Conservation (phyloP, 1,284 basidiomycete genomes). For the Anthracocystis walkeri region DNA sequence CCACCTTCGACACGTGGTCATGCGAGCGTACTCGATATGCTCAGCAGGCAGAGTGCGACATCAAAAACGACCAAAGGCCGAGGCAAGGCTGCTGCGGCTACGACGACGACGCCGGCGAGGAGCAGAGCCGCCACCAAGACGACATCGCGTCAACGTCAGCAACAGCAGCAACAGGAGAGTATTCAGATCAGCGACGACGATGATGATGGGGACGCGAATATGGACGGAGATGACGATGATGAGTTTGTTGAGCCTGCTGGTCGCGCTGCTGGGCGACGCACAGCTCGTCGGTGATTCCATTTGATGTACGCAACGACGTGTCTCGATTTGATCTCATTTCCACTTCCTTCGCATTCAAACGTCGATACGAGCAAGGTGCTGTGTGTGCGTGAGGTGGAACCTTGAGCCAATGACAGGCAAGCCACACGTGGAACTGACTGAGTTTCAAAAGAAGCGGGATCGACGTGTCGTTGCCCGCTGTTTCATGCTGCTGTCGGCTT, state of each 20-base stretch:
- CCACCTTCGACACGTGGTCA: constrained; percentile 19
- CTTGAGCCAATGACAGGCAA: constrained; percentile 2
- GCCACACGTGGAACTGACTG: constrained; percentile 4
- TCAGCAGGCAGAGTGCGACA: constrained; percentile 16
- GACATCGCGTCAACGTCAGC: constrained; percentile 6
- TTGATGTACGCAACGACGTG: no score
- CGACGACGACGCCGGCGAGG: constrained; percentile 7
- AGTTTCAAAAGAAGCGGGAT: constrained; percentile 1
- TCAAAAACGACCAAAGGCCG: neutral
- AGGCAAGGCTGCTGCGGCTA: constrained; percentile 1
- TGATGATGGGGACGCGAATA: constrained; percentile 16
- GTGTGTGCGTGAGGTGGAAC: neutral
- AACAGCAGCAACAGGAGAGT: constrained; percentile 28
- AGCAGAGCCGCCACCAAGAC: constrained; percentile 2
- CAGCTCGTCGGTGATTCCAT: constrained; percentile 15
- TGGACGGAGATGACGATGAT: constrained; percentile 35
- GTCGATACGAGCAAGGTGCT: neutral
- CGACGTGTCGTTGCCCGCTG: constrained; percentile 1
- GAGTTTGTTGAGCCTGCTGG: constrained; percentile 40
- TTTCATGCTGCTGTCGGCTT: neutral
- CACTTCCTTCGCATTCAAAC: neutral
- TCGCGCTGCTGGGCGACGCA: constrained; percentile 5
- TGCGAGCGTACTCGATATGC: constrained; percentile 38
- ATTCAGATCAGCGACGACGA: constrained; percentile 46
- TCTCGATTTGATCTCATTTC: no score